Base-by-base conservation (phyloP, 129 eudicot genomes). In the Scalesia atractyloides region DNA sequence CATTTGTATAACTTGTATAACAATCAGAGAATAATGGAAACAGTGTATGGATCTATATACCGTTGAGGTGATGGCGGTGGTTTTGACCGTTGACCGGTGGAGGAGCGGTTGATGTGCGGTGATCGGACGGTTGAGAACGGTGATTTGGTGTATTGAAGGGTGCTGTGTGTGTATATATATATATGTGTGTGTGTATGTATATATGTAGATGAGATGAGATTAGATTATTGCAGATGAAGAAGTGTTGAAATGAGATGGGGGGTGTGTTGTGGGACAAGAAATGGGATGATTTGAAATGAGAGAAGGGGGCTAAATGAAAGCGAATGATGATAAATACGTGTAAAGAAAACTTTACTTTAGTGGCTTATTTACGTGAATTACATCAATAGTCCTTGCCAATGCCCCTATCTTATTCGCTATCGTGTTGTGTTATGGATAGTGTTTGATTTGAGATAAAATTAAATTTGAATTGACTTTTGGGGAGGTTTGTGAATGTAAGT, bases 221-320 rank as follows among this genome's bases (percentile, higher is more conserved):
- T 54, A 0, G 68, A 5, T 41, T 41, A 7, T 48, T 15, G 11
- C 2, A 4, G 17, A 49, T 49, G 5, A 10, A 46, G 58, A 61
- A 30, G 34, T 30, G 34, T 30, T 50, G 48, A 48, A 20, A 50
- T 20, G 53, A 17, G 17, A 15, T 8, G 12, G 72, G 62, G 4
- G 70, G 18, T n/a, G n/a, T n/a, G n/a, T 47, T n/a, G 70, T 41
- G 69, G 39, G 68, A 80, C 80, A 83, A 68, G 60, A 73, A 73
- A 60, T 54, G 63, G 76, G 77, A 80, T 80, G 67, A 67, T 60
- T 64, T 33, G 46, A 51, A 68, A 68, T 60, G 49, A 26, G 43
- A 18, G 48, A 14, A 52, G 73, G 48, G 71, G 46, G 57, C 50
- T 13, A 39, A 41, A 43, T 53, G 66, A 56, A 56, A 71, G 64